These are phyloP conservation scores for Carex myosuroides DNA, from an alignment of 176 grass and related monocot species.

Conservation along the genomic window DNA sequence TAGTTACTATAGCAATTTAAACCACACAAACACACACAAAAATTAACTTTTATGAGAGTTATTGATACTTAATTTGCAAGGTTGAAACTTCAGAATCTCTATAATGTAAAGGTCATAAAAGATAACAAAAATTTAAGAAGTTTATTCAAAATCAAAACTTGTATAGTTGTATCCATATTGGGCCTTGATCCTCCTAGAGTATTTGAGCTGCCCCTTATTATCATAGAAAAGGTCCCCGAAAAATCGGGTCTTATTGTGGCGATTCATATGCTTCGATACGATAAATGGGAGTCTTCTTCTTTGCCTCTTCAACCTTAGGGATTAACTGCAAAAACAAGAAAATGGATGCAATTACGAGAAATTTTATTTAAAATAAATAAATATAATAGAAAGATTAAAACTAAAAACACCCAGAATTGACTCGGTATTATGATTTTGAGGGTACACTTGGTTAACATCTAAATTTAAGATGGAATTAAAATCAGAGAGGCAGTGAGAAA, in stretches of 20 bases:
- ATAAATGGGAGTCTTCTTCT: slow-evolving; percentile 24
- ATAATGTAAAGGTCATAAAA: background rate
- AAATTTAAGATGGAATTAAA: background rate
- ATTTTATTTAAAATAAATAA: background rate
- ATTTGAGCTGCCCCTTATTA: background rate
- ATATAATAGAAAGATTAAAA: background rate
- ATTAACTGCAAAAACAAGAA: slow-evolving; percentile 13
- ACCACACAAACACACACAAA: background rate
- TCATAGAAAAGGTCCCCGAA: background rate
- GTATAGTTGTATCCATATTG: background rate
- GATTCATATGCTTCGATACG: slow-evolving; percentile 26
- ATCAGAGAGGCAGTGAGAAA: background rate
- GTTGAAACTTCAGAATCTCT: slow-evolving; percentile 1
- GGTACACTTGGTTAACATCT: background rate
- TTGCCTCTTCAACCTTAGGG: slow-evolving; percentile 24
- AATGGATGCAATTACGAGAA: background rate
- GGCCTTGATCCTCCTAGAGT: background rate
- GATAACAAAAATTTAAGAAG: background rate
- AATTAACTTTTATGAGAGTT: background rate
- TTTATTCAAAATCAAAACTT: slow-evolving; percentile 22
- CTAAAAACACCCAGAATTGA: background rate
- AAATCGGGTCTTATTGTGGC: background rate
- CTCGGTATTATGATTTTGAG: background rate
- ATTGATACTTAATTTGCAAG: background rate
- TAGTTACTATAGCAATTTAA: background rate